Evolutionary conservation across 805 yeast species (phyloP), one percentile per base, ranked within the genome.

Genomic region (Metschnikowia chrysomelidarum): DNA sequence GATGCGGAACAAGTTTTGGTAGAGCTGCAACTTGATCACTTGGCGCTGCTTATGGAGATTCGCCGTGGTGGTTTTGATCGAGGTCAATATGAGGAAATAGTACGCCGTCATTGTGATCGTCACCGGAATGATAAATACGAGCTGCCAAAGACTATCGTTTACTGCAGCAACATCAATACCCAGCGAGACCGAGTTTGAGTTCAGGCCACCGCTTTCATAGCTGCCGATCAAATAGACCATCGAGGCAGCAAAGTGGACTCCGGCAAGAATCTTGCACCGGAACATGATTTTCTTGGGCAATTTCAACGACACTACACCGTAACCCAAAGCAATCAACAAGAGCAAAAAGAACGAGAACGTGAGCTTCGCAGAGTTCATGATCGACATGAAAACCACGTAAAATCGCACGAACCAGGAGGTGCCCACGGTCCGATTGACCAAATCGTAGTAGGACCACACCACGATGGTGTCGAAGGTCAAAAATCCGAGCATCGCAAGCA

Each of bases 251-350:
- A 68, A 67, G 42, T 67, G 69, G 24, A 43, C 35, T 0, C 53
- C 71, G 7, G 72, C 73, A 27, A 68, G 51, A n/a, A 68, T 56
- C 43, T 68, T 68, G 49, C 70, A 62, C 38, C 52, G 78, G 51
- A 80, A 68, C 96, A 93, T 87, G 19, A 72, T 53, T 36, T 77
- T 76, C 57, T 77, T 76, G 30, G 88, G 85, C 41, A 93, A 73
- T 44, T 88, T 82, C 29, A 96, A 88, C 54, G 77, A 79, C 32
- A 93, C 98, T 30, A 93, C 88, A 44, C 98, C 97, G 62, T 89
- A 93, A 25, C 99, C 99, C 47, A 89, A 69, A 10, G 94, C 74
- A 37, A 93, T 91, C 50, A 87, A 82, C 46, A 91, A 69, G 37
- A 93, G 69, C 51, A 93, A 65, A 65, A 91, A 93, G 62, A 91